Conservation (phyloP, 1,139 yeast genomes). For the Candida pseudocylindracea region DNA sequence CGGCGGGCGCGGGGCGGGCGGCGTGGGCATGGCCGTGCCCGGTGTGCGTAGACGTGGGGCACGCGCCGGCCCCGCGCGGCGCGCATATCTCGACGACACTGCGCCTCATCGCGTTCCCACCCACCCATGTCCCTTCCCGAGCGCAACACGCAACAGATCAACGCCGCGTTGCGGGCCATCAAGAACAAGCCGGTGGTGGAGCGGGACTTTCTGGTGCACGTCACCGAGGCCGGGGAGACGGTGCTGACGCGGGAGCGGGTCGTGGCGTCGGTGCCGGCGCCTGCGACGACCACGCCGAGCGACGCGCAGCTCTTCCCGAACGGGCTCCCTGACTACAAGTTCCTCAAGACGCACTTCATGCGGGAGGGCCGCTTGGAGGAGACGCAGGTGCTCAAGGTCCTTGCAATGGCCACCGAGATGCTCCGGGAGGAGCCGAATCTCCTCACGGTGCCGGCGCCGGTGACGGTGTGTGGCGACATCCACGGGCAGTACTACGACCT, state of each 20-base stretch:
- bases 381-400: constrained; percentile 48
- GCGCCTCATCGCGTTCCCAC: no score
- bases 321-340: constrained; percentile 55
- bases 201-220: constrained; percentile 29
- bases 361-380: constrained; percentile 65
- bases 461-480: constrained; percentile 89
- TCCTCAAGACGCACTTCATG: constrained; percentile 51
- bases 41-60: no score
- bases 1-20: no score
- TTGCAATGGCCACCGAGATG: constrained; percentile 45
- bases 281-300: constrained; percentile 42
- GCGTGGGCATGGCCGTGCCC: no score
- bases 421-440: constrained; percentile 59
- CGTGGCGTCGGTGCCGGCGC: constrained; percentile 40
- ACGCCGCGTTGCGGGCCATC: constrained; percentile 1
- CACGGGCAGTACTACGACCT: constrained; percentile 92
- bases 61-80: no score
- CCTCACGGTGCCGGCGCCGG: constrained; percentile 73
- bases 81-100: no score
- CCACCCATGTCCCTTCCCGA: no score
- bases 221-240: constrained; percentile 46
- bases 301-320: constrained; percentile 45
- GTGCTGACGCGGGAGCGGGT: constrained; percentile 52
- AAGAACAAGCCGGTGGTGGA: background rate
- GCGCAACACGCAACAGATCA: constrained; percentile 1